Conservation (phyloP, 192 early-diverging fungal species). For the Powellomyces hirtus region DNA sequence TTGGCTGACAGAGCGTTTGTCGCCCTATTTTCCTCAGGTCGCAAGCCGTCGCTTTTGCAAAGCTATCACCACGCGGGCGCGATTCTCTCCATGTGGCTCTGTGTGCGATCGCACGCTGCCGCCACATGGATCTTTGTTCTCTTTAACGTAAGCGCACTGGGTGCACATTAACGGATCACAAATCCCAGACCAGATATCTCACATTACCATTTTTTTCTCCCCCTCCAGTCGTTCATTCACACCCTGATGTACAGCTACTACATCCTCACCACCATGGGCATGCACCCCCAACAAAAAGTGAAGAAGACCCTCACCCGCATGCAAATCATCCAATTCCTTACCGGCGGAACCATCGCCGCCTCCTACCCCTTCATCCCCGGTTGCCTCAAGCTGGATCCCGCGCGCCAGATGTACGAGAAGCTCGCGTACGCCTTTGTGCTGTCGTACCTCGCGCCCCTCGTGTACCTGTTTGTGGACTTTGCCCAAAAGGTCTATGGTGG, state of each 20-base stretch:
- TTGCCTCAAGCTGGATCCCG: conserved; percentile 44
- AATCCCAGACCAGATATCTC: too few relatives aligned
- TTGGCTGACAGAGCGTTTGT: neutral
- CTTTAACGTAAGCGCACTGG: conserved; percentile 52
- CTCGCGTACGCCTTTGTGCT: conserved; percentile 64
- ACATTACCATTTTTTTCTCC: neutral
- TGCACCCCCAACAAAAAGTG: conserved; percentile 62
- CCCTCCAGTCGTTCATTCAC: conserved; percentile 69
- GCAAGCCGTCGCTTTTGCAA: conserved; percentile 73
- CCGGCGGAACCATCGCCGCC: conserved; percentile 65
- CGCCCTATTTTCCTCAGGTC: conserved; percentile 9
- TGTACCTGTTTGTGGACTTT: conserved; percentile 78
- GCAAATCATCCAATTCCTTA: conserved; percentile 84
- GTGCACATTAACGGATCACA: too few relatives aligned
- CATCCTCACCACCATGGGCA: conserved; percentile 67
- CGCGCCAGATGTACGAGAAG: conserved; percentile 46
- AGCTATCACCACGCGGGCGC: conserved; percentile 85
- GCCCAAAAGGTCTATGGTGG: conserved; percentile 63
- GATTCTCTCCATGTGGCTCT: conserved; percentile 77
- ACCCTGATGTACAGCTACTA: conserved; percentile 87
- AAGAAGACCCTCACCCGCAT: conserved; percentile 77
- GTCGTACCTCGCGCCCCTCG: conserved; percentile 71
- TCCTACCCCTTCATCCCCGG: conserved; percentile 63
- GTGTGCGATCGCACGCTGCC: conserved; percentile 63
- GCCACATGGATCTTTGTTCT: conserved; percentile 80